Conservation (phyloP, 345 rosid species). For the Cochlearia excelsa region DNA sequence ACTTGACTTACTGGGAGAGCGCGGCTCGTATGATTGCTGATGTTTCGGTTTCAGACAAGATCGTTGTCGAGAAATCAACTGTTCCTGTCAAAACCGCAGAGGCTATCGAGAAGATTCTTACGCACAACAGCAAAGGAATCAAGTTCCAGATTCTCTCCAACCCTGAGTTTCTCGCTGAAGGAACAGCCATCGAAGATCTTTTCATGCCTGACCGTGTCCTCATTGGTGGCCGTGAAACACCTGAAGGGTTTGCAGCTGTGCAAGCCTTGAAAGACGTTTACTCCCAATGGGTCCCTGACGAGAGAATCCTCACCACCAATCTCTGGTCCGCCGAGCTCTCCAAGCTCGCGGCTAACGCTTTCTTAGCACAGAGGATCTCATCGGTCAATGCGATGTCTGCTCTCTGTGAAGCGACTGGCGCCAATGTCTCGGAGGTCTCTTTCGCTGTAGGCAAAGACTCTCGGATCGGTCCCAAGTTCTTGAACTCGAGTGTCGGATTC, state of each 20-base stretch:
- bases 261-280: slow-evolving; percentile 73
- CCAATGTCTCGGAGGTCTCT: slow-evolving; percentile 74
- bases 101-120: slow-evolving; percentile 81
- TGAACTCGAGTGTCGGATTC: slow-evolving; percentile 85
- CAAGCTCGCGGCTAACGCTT: slow-evolving; percentile 88
- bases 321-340: slow-evolving; percentile 97
- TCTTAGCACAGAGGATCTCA: too few species aligned
- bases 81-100: slow-evolving; percentile 67
- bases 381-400: slow-evolving; percentile 54
- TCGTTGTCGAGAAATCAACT: slow-evolving; percentile 54
- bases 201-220: slow-evolving; percentile 77
- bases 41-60: slow-evolving; percentile 80
- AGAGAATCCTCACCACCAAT: slow-evolving; percentile 73
- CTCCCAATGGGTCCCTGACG: slow-evolving; percentile 84
- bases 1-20: slow-evolving; percentile 76
- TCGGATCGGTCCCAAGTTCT: slow-evolving; percentile 79
- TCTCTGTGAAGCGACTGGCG: slow-evolving; percentile 86
- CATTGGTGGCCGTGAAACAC: slow-evolving; percentile 87
- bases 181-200: slow-evolving; percentile 78
- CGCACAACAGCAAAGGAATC: too few species aligned
- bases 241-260: slow-evolving; percentile 78
- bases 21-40: slow-evolving; percentile 95
- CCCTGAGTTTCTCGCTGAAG: slow-evolving; percentile 72
- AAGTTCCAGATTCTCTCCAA: too few species aligned
- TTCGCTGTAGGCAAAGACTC: slow-evolving; percentile 75